These are phyloP conservation scores for Hymenochaete sp. DNA, from an alignment of 1,284 basidiomycete species.

Conservation along the genomic window DNA sequence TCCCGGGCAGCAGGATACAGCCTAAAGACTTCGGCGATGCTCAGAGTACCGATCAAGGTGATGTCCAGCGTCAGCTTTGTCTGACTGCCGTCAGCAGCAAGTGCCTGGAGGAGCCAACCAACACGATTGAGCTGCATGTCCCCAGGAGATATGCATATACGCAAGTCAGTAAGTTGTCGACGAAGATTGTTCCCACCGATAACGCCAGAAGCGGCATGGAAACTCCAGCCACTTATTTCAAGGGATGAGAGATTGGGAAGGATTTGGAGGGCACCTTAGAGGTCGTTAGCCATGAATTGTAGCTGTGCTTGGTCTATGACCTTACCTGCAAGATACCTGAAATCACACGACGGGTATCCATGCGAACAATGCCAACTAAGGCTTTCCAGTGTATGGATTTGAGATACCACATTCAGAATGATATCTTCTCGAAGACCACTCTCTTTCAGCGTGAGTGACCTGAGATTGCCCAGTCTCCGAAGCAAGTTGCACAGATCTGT, in stretches of 20 bases:
- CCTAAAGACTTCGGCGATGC: constrained; percentile 8
- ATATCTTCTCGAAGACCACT: constrained; percentile 12
- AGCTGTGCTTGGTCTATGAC: too few relatives aligned
- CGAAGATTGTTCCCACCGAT: constrained; percentile 1
- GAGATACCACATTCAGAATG: constrained; percentile 8
- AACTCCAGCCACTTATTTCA: constrained; percentile 16
- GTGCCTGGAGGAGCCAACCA: constrained; percentile 16
- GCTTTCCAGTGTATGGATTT: constrained; percentile 6
- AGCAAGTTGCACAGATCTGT: constrained; percentile 11
- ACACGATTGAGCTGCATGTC: constrained; percentile 14
- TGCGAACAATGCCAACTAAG: constrained; percentile 16
- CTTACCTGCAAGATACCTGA: constrained; percentile 10
- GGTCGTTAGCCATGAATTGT: too few relatives aligned
- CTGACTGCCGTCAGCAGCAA: constrained; percentile 2
- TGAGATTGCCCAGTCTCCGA: constrained; percentile 7
- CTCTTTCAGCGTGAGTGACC: constrained; percentile 13
- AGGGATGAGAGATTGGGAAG: constrained; percentile 9
- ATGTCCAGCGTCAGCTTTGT: constrained; percentile 14
- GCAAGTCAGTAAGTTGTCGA: constrained; percentile 6
- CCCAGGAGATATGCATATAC: constrained; percentile 13
- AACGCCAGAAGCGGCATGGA: constrained; percentile 9
- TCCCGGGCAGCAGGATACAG: constrained; percentile 4
- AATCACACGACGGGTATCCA: constrained; percentile 15
- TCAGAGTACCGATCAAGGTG: constrained; percentile 15
- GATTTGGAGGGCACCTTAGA: constrained; percentile 3